Evolutionary conservation across 345 rosid species (phyloP).

Genomic region (Trapa incisa): DNA sequence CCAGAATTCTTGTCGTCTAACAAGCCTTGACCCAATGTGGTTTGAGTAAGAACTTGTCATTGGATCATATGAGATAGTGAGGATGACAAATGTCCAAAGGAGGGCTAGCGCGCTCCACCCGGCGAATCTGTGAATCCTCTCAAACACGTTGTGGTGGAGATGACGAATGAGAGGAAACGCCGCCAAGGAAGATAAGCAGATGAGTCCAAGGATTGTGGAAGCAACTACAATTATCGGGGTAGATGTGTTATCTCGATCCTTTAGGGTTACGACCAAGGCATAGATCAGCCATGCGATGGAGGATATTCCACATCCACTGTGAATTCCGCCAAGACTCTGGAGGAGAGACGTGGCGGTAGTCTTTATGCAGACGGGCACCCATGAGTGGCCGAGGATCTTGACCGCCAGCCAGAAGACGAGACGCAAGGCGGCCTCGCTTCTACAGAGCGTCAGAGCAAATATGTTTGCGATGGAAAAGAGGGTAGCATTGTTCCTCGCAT

Average conservation of each 20-base stretch:
- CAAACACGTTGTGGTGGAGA: slow-evolving; percentile 69
- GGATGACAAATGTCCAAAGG: slow-evolving; percentile 52
- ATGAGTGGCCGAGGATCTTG: slow-evolving; percentile 37
- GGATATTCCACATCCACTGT: slow-evolving; percentile 66
- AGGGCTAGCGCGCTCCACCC: slow-evolving; percentile 68
- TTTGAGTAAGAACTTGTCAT: slow-evolving; percentile 36
- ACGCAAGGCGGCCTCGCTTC: slow-evolving; percentile 67
- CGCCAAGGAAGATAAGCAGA: slow-evolving; percentile 39
- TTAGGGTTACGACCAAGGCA: slow-evolving; percentile 46
- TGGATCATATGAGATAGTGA: slow-evolving; percentile 52
- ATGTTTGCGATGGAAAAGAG: slow-evolving; percentile 64
- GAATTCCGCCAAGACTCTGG: slow-evolving; percentile 70
- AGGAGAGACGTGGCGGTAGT: slow-evolving; percentile 56
- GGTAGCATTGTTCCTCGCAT: slow-evolving; percentile 52
- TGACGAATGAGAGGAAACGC: slow-evolving; percentile 80
- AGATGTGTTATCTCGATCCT: slow-evolving; percentile 36
- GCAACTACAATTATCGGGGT: slow-evolving; percentile 48
- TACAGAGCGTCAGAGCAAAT: slow-evolving; percentile 50
- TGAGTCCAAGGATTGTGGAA: slow-evolving; percentile 42
- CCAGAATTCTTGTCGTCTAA: slow-evolving; percentile 64
- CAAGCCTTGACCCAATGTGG: slow-evolving; percentile 28
- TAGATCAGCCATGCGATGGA: slow-evolving; percentile 63
- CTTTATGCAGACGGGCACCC: slow-evolving; percentile 44
- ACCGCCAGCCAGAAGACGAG: slow-evolving; percentile 52
- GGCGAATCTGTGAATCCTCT: slow-evolving; percentile 54